These are phyloP conservation scores for Populus deltoides DNA, from an alignment of 345 rosid species.

Conservation along the genomic window DNA sequence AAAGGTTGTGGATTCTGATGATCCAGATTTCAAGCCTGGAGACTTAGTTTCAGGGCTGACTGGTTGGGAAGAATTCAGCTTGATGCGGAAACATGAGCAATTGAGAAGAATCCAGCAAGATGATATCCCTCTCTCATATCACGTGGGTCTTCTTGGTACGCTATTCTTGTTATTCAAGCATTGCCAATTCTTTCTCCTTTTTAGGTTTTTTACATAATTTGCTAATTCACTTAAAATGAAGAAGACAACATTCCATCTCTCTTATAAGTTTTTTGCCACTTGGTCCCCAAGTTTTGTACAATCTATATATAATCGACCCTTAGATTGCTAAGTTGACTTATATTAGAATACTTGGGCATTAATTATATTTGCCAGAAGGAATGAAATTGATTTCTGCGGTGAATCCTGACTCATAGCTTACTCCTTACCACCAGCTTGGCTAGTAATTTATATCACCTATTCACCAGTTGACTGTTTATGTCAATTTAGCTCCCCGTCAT, in stretches of 20 bases:
- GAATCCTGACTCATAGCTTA: no score
- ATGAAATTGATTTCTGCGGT: no score
- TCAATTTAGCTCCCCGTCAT: no score
- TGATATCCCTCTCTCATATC: slow-evolving; percentile 61
- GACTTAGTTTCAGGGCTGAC: slow-evolving; percentile 57
- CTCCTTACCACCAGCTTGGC: no score
- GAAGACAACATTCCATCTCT: neutral
- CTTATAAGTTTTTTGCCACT: neutral
- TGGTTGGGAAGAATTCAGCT: slow-evolving; percentile 79
- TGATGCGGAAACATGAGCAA: slow-evolving; percentile 38
- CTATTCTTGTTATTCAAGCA: neutral
- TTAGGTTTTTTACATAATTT: no score
- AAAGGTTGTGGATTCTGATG: slow-evolving; percentile 62
- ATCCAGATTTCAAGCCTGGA: slow-evolving; percentile 46
- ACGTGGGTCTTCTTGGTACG: slow-evolving; percentile 73
- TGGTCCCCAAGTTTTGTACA: neutral
- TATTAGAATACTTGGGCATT: no score
- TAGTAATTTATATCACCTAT: no score
- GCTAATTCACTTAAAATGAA: no score
- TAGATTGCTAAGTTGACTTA: no score
- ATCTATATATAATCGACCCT: no score
- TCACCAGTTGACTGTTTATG: no score
- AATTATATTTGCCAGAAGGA: no score
- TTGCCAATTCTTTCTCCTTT: neutral
- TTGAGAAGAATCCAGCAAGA: slow-evolving; percentile 48